Percentiles rank a stretch among this genome's conserved stretches.
These are phyloP conservation scores for Alternaria novae-zelandiae DNA, from an alignment of 2,329 filamentous ascomycete species.

Conservation along the genomic window DNA sequence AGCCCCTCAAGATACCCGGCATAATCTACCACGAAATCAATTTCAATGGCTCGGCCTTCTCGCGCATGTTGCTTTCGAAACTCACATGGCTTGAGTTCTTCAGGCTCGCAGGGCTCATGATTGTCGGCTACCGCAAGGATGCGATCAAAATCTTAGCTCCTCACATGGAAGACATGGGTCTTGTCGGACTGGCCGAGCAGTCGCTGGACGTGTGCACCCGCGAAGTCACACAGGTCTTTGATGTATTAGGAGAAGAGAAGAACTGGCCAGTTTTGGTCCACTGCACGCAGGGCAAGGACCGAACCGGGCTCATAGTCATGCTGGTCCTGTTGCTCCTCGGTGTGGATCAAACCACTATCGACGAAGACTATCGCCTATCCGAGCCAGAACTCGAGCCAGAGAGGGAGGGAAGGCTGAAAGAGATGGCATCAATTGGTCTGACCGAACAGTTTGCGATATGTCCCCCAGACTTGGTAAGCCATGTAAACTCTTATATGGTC, in stretches of 20 bases:
- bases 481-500: slow-evolving; percentile 64
- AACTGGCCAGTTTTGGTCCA: slow-evolving; percentile 74
- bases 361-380: slow-evolving; percentile 75
- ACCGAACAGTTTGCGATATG: slow-evolving; percentile 72
- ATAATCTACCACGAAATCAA: slow-evolving; percentile 71
- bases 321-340: slow-evolving; percentile 70
- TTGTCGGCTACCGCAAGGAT: slow-evolving; percentile 70
- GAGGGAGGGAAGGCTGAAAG: slow-evolving; percentile 67
- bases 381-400: slow-evolving; percentile 66
- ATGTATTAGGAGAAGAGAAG: slow-evolving; percentile 54
- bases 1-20: slow-evolving; percentile 67
- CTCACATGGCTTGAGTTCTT: slow-evolving; percentile 71
- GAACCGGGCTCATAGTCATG: slow-evolving; percentile 74
- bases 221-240: slow-evolving; percentile 65
- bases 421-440: slow-evolving; percentile 74
- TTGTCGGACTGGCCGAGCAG: slow-evolving; percentile 72
- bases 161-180: slow-evolving; percentile 73
- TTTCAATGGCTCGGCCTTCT: slow-evolving; percentile 75
- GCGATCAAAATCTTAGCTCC: slow-evolving; percentile 73
- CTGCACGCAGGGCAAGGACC: slow-evolving; percentile 89
- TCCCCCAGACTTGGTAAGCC: slow-evolving; percentile 67
- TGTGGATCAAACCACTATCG: slow-evolving; percentile 65
- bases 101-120: slow-evolving; percentile 67
- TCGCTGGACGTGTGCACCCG: slow-evolving; percentile 71
- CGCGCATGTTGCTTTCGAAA: slow-evolving; percentile 69